phyloP scores from a whole-genome alignment of 2,329 filamentous ascomycete genomes.

The Cladorrhinum sp. region DNA sequence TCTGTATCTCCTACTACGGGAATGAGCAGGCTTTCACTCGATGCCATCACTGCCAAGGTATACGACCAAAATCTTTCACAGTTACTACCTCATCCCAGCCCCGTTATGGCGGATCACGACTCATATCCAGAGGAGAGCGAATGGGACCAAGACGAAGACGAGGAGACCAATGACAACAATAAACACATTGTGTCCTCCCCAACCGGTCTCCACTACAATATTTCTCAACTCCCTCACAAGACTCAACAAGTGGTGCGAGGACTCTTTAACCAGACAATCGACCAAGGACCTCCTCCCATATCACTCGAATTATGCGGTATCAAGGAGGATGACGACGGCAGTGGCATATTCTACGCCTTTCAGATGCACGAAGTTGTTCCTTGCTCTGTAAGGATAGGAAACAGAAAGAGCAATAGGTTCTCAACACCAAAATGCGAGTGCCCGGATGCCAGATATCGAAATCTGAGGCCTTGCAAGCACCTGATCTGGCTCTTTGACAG shows the following conservation, averaged over 20 bases:
- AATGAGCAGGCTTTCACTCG: slow-evolving; percentile 42
- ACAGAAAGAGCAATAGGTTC: slow-evolving; percentile 36
- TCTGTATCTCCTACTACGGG: slow-evolving; percentile 33
- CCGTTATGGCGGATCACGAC: slow-evolving; percentile 9
- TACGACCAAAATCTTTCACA: slow-evolving; percentile 32
- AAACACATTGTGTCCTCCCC: slow-evolving; percentile 36
- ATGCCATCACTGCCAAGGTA: slow-evolving; percentile 38
- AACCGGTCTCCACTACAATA: slow-evolving; percentile 39
- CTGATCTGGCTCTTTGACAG: slow-evolving; percentile 55
- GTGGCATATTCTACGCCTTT: slow-evolving; percentile 50
- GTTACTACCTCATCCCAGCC: slow-evolving; percentile 12
- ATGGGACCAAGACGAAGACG: slow-evolving; percentile 33
- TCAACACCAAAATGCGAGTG: slow-evolving; percentile 49
- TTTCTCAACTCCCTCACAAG: slow-evolving; percentile 38
- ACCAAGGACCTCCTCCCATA: slow-evolving; percentile 46
- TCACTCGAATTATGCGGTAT: slow-evolving; percentile 48
- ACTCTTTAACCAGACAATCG: slow-evolving; percentile 35
- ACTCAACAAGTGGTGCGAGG: slow-evolving; percentile 41
- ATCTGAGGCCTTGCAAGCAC: slow-evolving; percentile 44
- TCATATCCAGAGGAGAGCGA: slow-evolving; percentile 20
- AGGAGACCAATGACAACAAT: slow-evolving; percentile 31
- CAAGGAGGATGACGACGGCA: slow-evolving; percentile 32
- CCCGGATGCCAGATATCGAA: slow-evolving; percentile 23
- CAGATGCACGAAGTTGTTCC: slow-evolving; percentile 54
- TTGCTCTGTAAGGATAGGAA: slow-evolving; percentile 49